Evolutionary conservation across 805 yeast genomes (phyloP), one percentile per base, ranked within the genome.

Genomic region (Scheffersomyces stipitis): DNA sequence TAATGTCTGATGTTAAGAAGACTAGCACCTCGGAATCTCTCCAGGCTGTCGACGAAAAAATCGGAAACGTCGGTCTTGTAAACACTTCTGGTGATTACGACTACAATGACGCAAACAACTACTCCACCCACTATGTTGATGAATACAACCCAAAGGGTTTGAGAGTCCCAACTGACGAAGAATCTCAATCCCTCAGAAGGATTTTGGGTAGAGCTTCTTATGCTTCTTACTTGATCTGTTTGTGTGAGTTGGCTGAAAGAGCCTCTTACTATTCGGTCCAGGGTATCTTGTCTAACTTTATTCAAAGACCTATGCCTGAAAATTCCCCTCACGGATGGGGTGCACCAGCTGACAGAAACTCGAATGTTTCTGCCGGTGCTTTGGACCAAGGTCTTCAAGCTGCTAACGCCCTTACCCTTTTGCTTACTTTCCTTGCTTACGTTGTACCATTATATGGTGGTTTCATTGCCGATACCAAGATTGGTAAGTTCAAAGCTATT

Each of bases 391-490:
- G 80, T 37, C 56, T 71, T 34, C 62, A 60, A 44, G 55, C 68
- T 9, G 70, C 80, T 1, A 63, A 65, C 26, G 80, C 75, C n/a
- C 52, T 75, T 31, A 68, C 76, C 10, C 56, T 64, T 38, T 61
- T 75, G 44, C 58, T 73, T 40, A 62, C 69, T n/a, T 75, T 74
- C 41, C 56, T 66, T 39, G 78, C 78, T 13, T 74, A 74, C 41
- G 71, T 71, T 34, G 61, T 68, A 40, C 81, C 81, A n/a, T 56
- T 75, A 35, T 56, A 63, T 37, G 80, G 78, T 55, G 80, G 80
- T 43, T 74, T 62, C 45, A 39, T 75, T 34, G 75, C 81, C 28
- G 80, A 75, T 60, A 58, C 75, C 15, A 60, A 55, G 34, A 40
- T 65, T 18, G 80, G 80, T 39, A 71, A 70, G 44, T 67, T 64